Conservation (phyloP, 2,329 filamentous ascomycete genomes). For the Diaporthe longicolla region DNA sequence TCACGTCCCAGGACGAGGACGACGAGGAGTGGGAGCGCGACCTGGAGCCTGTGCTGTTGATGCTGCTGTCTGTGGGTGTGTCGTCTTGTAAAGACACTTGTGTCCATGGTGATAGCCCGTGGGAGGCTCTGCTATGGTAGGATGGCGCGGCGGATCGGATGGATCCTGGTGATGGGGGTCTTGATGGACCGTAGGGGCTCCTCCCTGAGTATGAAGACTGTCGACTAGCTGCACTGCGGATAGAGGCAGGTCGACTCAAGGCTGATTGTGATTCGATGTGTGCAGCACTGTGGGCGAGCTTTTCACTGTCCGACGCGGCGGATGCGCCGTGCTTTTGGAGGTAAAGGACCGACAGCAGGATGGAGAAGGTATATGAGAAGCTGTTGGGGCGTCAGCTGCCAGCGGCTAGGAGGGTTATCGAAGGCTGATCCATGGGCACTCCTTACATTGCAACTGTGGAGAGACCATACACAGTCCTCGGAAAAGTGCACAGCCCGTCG, state of each 20-base stretch:
- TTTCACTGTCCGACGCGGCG: slow-evolving; percentile 13
- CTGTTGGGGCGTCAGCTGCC: slow-evolving; percentile 18
- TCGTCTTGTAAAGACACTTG: not conserved
- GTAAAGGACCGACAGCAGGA: slow-evolving; percentile 40
- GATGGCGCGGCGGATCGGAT: slow-evolving; percentile 32
- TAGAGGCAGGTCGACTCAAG: slow-evolving; percentile 6
- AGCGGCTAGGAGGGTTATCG: accelerated
- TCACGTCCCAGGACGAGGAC: slow-evolving; percentile 32
- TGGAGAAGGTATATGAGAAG: slow-evolving; percentile 43
- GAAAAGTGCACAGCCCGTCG: slow-evolving; percentile 42
- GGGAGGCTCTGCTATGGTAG: slow-evolving; percentile 19
- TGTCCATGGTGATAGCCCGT: slow-evolving; percentile 1
- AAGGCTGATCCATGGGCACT: not conserved
- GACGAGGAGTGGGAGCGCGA: slow-evolving; percentile 14
- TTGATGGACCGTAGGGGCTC: not conserved
- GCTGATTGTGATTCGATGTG: not conserved
- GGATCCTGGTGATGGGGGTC: slow-evolving; percentile 32
- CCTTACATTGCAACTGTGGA: slow-evolving; percentile 44
- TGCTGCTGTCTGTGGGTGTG: not conserved
- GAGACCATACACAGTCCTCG: slow-evolving; percentile 43
- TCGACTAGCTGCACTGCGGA: not conserved
- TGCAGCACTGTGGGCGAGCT: not conserved
- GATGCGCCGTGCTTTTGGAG: slow-evolving; percentile 30
- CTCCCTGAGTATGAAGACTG: slow-evolving; percentile 20
- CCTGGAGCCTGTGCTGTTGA: slow-evolving; percentile 13